phyloP scores from a whole-genome alignment of 106 monocot genomes.

The Allium sativum region DNA sequence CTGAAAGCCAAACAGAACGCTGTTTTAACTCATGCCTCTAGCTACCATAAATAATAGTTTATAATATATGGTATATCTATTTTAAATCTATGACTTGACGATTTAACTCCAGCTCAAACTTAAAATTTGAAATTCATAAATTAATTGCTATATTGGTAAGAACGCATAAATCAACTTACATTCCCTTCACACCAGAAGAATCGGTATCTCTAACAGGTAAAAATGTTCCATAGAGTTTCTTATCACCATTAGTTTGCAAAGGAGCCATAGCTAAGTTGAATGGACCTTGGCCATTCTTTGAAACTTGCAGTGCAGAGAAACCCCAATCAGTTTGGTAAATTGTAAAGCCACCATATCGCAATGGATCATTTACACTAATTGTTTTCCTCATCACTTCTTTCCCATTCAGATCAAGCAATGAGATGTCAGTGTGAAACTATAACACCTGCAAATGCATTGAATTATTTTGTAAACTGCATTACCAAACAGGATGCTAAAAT shows the following conservation, averaged over 20 bases:
- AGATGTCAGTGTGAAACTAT: conserved; percentile 81
- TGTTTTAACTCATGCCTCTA: background rate
- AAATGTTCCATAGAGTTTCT: conserved; percentile 85
- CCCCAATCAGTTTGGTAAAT: conserved; percentile 97
- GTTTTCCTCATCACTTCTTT: conserved; percentile 91
- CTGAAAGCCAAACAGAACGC: conserved; percentile 22
- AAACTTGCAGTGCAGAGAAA: conserved; percentile 87
- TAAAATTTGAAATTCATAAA: too few species aligned
- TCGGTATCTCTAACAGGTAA: conserved; percentile 56
- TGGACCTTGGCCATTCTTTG: conserved; percentile 80
- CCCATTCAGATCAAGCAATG: conserved; percentile 58
- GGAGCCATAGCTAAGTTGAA: conserved; percentile 89
- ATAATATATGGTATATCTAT: too few species aligned
- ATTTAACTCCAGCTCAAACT: too few species aligned
- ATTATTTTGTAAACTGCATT: background rate
- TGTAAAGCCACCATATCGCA: conserved; percentile 81
- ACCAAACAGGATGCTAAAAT: too few species aligned
- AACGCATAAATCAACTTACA: conserved; percentile 30
- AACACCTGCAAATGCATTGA: conserved; percentile 43
- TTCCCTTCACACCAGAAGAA: conserved; percentile 78
- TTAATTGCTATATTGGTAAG: too few species aligned
- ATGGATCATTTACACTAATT: conserved; percentile 90
- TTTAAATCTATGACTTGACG: too few species aligned
- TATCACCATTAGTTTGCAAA: conserved; percentile 69
- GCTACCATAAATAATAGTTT: too few species aligned